phyloP scores from a whole-genome alignment of 2,329 filamentous ascomycete genomes.

The Ophiostoma pallidulum region DNA sequence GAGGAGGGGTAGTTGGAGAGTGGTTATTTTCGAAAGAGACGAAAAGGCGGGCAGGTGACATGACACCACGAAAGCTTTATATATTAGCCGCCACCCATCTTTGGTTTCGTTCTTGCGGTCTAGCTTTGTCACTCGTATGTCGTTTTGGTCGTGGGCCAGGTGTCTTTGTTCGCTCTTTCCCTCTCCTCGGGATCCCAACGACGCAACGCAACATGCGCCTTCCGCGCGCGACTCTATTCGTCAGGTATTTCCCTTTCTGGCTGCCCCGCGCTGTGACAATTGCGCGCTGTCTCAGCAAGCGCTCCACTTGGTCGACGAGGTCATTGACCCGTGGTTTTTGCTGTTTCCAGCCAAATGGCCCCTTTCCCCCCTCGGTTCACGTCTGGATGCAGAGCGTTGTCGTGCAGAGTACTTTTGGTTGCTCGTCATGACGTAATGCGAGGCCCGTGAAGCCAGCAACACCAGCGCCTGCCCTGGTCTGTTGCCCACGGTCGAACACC shows the following conservation, averaged over 20 bases:
- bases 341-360: background rate
- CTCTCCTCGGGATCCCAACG: constrained; percentile 2
- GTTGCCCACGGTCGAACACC: too few species aligned
- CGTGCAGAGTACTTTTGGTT: background rate
- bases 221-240: constrained; percentile 5
- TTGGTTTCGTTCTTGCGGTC: too few species aligned
- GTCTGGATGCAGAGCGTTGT: background rate
- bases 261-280: constrained; percentile 5
- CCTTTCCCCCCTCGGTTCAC: background rate
- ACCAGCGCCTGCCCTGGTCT: background rate
- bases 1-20: background rate
- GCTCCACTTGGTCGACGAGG: too few species aligned
- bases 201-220: constrained; percentile 8
- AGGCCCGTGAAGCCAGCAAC: background rate
- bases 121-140: background rate
- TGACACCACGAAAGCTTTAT: background rate
- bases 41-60: constrained; percentile 2
- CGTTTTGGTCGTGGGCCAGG: too few species aligned
- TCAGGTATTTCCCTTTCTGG: background rate
- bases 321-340: too few species aligned
- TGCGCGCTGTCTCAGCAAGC: too few species aligned
- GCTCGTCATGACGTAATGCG: constrained; percentile 7
- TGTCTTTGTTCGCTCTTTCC: too few species aligned
- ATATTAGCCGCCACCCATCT: too few species aligned
- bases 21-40: background rate